phyloP scores from a whole-genome alignment of 2,329 filamentous ascomycete species.

The Ophiostoma pallidulum region DNA sequence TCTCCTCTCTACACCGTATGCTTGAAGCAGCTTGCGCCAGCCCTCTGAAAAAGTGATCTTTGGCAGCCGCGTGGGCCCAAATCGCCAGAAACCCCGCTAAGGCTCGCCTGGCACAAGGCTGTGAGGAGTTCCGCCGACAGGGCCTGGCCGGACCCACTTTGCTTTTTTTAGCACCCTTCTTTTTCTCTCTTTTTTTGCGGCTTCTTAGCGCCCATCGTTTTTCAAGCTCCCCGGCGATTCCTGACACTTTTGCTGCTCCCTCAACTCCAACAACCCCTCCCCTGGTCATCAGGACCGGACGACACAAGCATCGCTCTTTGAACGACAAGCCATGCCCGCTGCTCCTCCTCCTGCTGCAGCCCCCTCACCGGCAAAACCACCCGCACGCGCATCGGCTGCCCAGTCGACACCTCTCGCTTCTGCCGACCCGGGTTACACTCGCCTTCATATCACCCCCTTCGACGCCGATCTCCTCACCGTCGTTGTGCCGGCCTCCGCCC shows the following conservation, averaged over 20 bases:
- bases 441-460: slow-evolving; percentile 84
- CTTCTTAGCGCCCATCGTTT: neutral
- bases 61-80: too few species aligned
- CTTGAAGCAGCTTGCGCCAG: too few species aligned
- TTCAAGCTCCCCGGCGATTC: too few species aligned
- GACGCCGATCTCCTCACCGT: slow-evolving; percentile 62
- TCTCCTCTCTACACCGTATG: too few species aligned
- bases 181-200: neutral
- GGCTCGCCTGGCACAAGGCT: neutral
- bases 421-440: slow-evolving; percentile 29
- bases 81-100: too few species aligned
- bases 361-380: too few species aligned
- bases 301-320: too few species aligned
- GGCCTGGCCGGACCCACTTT: too few species aligned
- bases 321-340: neutral
- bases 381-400: neutral
- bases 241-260: too few species aligned
- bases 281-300: neutral
- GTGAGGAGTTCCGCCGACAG: neutral
- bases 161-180: neutral
- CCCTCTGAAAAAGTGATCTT: too few species aligned
- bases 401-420: neutral
- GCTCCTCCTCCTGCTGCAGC: neutral
- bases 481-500: slow-evolving; percentile 59
- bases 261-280: neutral